phyloP scores from a whole-genome alignment of 441 rosid species.

The Brassica balearica region DNA sequence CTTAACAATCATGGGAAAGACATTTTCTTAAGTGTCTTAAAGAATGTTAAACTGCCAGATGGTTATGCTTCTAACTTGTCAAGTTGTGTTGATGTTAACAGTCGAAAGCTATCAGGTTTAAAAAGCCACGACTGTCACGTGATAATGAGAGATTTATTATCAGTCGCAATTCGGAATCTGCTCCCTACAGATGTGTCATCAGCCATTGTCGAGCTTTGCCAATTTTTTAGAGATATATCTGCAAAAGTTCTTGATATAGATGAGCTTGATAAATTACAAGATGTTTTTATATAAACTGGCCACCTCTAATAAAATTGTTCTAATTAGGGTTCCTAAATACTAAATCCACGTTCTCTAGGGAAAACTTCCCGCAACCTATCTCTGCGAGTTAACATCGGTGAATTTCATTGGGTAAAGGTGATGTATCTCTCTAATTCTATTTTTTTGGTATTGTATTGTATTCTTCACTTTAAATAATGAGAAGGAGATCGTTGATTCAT shows the following conservation, averaged over 20 bases:
- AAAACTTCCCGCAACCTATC: not conserved
- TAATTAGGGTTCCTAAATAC: not conserved
- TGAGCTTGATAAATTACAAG: slow-evolving; percentile 19
- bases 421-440: not conserved
- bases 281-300: not conserved
- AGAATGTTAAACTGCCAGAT: too few species aligned
- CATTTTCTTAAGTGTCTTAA: too few species aligned
- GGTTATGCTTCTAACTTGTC: too few species aligned
- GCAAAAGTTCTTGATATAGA: not conserved
- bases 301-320: not conserved
- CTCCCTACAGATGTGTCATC: not conserved
- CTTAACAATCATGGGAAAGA: too few species aligned
- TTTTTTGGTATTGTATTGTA: not conserved
- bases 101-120: too few species aligned
- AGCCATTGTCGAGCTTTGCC: not conserved
- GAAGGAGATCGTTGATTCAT: not conserved
- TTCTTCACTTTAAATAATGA: not conserved
- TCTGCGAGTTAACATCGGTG: not conserved
- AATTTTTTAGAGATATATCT: slow-evolving; percentile 9
- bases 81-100: too few species aligned
- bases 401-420: not conserved
- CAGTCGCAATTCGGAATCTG: not conserved
- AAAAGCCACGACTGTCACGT: too few species aligned
- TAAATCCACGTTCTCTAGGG: not conserved
- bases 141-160: too few species aligned